Conservation (phyloP, 179 eudicot genomes). For the Vitellaria paradoxa region DNA sequence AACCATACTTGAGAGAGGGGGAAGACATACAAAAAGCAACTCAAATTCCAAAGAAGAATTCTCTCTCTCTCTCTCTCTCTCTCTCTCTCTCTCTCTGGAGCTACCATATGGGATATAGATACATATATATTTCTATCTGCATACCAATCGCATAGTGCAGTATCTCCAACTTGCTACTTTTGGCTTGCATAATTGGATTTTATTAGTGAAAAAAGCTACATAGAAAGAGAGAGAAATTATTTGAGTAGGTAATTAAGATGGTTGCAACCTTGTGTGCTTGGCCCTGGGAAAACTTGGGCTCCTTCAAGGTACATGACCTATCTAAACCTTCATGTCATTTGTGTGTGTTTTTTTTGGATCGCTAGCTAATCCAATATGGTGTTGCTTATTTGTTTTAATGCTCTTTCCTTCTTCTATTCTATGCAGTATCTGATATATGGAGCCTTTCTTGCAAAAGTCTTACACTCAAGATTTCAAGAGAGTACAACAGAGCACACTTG, state of each 20-base stretch:
- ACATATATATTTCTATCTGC: neutral
- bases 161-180: neutral
- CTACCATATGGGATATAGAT: neutral
- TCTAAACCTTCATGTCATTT: neutral
- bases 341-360: neutral
- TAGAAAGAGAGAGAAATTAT: neutral
- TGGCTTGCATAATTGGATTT: neutral
- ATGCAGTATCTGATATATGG: constrained; percentile 64
- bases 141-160: neutral
- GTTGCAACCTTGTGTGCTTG: constrained; percentile 16
- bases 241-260: neutral
- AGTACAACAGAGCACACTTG: constrained; percentile 35
- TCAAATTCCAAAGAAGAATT: too few species aligned
- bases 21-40: neutral
- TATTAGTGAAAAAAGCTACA: neutral
- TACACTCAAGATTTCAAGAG: constrained; percentile 43
- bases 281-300: constrained; percentile 19
- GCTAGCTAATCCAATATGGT: neutral
- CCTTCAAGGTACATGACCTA: constrained; percentile 10
- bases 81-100: constrained; percentile 11
- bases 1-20: neutral
- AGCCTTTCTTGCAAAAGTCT: constrained; percentile 58
- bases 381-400: too few species aligned
- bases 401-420: neutral
- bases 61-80: constrained; percentile 8